Base-by-base conservation (phyloP, 345 rosid genomes). In the Iberis pinnata region DNA sequence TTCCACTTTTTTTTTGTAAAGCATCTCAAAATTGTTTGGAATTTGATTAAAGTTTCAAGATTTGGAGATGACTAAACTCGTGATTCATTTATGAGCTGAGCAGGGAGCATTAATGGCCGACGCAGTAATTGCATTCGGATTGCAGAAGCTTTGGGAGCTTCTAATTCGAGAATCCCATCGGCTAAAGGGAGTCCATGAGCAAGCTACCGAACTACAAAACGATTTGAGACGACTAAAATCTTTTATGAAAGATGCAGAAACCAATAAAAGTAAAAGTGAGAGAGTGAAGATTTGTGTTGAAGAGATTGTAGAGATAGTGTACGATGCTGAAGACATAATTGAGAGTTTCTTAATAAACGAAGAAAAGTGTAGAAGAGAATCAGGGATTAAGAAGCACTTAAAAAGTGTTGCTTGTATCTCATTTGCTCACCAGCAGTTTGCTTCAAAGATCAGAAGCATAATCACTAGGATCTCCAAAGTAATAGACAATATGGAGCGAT, bases 171-270 rank as follows among this genome's bases (percentile, higher is more conserved):
- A n/a, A n/a, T n/a, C n/a, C n/a, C n/a, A n/a, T n/a, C n/a, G n/a
- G n/a, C n/a, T n/a, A n/a, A n/a, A n/a, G n/a, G n/a, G n/a, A n/a
- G n/a, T n/a, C n/a, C n/a, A n/a, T n/a, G n/a, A n/a, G n/a, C n/a
- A n/a, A n/a, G n/a, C n/a, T n/a, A n/a, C n/a, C n/a, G n/a, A 61
- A 60, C 56, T 74, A 12, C 69, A 61, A 52, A 60, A 55, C 14
- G 74, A 75, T 15, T 46, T 72, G n/a, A 53, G 40, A 57, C 52
- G 70, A 20, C 27, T 75, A 62, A 66, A 49, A 4, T 69, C 67
- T 50, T 72, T 75, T 43, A 37, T 62, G 53, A 65, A 54, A 58
- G 76, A 75, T 40, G 72, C 70, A 6, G 72, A 65, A 42, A 64
- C 61, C 39, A 62, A 49, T 45, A 69, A 61, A 44, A 51, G 55